Evolutionary conservation across 2,329 filamentous ascomycete genomes (phyloP), one percentile per base, ranked within the genome.

Genomic region (Cordyceps sp.): DNA sequence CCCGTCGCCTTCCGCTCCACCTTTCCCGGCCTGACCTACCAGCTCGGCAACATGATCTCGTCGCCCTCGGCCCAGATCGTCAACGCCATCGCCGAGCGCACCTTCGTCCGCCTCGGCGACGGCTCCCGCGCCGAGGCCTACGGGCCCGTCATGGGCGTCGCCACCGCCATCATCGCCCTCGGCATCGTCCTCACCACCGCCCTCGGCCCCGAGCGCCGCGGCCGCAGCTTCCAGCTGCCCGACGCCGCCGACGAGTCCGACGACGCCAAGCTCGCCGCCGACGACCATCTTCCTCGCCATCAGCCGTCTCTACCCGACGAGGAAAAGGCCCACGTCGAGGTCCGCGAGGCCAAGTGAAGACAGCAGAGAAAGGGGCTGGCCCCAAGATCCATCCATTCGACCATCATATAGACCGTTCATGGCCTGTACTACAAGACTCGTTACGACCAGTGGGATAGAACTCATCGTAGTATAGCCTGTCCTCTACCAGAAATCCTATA

Each of bases 21-120:
- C 2, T 79, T 83, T 47, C 73, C 76, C 0, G 78, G 77, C 27
- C 65, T 78, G 31, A 74, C 73, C 0, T 83, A 83, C 52, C 78
- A 84, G 57, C 54, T 83, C 8, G 78, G 78, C 6, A 83, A 82
- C 59, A 75, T 82, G 64, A 73, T 79, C 32, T 77, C 73, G 2
- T 76, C 73, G 0, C 77, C 78, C 0, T 76, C 71, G 0, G 73
- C 79, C 0, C 79, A 85, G 50, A 85, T 86, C 30, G 75, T 85
- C 47, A 83, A 84, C 37, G 77, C 75, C 10, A 64, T 85, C 31
- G 64, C 79, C 2, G 78, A 85, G 45, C 66, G 57, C 28, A 63
- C 62, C 22, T 64, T 64, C 25, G 59, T 84, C 29, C 69, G 52
- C 0, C 59, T 64, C 26, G 46, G 48, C 6, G 57, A 59, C 9